Conservation (phyloP, 2,329 filamentous ascomycete species). For the Juglanconis oblonga region DNA sequence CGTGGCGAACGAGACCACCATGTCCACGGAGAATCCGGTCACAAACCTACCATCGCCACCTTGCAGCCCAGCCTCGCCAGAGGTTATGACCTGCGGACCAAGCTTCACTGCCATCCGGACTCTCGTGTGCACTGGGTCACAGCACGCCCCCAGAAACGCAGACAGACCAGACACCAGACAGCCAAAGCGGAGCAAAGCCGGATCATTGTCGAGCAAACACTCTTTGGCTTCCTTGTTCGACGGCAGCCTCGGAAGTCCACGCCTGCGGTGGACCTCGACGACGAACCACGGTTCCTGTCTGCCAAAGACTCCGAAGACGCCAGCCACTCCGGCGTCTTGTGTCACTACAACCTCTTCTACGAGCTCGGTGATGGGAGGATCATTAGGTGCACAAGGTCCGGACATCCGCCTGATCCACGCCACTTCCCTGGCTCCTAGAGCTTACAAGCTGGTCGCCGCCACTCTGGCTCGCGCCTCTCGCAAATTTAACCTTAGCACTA, state of each 20-base stretch:
- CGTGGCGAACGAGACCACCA: neutral
- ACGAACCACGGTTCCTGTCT: constrained; percentile 5
- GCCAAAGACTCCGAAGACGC: constrained; percentile 24
- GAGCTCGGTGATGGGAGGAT: constrained; percentile 6
- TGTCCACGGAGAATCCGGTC: neutral
- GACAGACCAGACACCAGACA: constrained; percentile 24
- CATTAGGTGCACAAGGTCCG: constrained; percentile 34
- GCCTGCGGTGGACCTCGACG: constrained; percentile 8
- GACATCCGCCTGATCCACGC: constrained; percentile 51
- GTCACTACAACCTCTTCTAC: constrained; percentile 34
- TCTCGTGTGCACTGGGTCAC: constrained; percentile 37
- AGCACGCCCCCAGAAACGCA: constrained; percentile 26
- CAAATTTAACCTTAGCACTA: constrained; percentile 6
- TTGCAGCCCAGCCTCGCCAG: constrained; percentile 18
- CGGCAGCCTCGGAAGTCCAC: constrained; percentile 14
- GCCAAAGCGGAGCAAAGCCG: constrained; percentile 15
- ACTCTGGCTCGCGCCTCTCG: constrained; percentile 51
- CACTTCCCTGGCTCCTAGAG: constrained; percentile 41
- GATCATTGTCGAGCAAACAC: constrained; percentile 9
- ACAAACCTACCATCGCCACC: constrained; percentile 19
- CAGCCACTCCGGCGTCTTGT: constrained; percentile 26
- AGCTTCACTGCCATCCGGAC: constrained; percentile 35
- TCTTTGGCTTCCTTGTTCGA: constrained; percentile 15
- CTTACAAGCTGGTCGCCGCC: constrained; percentile 45
- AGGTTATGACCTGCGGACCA: constrained; percentile 20